Conservation (phyloP, 2,329 filamentous ascomycete species). For the Cladosporium sp. region DNA sequence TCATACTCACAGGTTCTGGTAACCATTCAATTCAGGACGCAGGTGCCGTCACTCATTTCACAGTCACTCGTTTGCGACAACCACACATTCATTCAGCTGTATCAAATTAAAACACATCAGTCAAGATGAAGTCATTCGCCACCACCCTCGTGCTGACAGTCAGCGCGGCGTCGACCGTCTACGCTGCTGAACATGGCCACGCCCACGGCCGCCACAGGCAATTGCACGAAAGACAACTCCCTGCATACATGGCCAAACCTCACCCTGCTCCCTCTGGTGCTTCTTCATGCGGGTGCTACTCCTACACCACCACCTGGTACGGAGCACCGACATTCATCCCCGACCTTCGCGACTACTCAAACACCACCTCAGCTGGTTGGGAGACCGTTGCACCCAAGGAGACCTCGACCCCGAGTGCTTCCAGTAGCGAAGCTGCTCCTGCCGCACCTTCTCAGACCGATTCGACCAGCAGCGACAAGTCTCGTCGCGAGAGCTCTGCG, state of each 20-base stretch:
- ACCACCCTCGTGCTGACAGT: slow-evolving; percentile 17
- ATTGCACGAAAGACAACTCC: slow-evolving; percentile 20
- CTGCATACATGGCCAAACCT: slow-evolving; percentile 12
- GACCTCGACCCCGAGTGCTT: slow-evolving; percentile 19
- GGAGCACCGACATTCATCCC: slow-evolving; percentile 56
- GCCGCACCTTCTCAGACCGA: neutral
- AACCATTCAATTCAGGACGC: slow-evolving; percentile 16
- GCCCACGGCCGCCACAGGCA: slow-evolving; percentile 19
- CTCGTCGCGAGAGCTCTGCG: neutral
- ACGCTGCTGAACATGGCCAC: slow-evolving; percentile 15
- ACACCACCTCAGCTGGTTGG: slow-evolving; percentile 17
- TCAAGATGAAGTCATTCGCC: slow-evolving; percentile 21
- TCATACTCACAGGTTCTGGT: slow-evolving; percentile 14
- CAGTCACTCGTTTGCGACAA: neutral
- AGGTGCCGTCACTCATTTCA: slow-evolving; percentile 10
- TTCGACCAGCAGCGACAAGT: no score
- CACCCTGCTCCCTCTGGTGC: slow-evolving; percentile 15
- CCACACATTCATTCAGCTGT: slow-evolving; percentile 23
- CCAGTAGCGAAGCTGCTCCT: neutral
- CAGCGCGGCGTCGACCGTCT: slow-evolving; percentile 17
- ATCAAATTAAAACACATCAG: neutral
- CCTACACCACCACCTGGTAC: slow-evolving; percentile 70
- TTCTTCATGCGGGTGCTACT: slow-evolving; percentile 65
- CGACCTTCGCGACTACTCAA: slow-evolving; percentile 13
- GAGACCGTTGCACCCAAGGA: slow-evolving; percentile 15